Evolutionary conservation across 306 rosid genomes (phyloP), one percentile per base, ranked within the genome.

Genomic region (Malus sylvestris): DNA sequence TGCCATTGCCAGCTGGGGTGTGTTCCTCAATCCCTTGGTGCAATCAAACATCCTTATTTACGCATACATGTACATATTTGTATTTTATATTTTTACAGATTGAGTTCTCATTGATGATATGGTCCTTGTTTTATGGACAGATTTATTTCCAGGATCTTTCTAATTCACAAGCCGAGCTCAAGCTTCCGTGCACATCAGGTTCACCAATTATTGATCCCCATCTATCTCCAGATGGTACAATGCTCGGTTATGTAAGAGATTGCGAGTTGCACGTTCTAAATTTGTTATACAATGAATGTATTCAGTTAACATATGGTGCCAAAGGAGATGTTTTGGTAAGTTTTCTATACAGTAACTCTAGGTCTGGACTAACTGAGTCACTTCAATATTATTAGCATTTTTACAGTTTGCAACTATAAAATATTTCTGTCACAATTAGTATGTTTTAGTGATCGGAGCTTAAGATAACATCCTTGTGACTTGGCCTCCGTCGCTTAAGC

Each of bases 1-100:
- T 91, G 83, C 97, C 97, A 20, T 89, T 92, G 88, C 99, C 99
- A 68, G 87, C 89, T 33, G 99, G 99, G 97, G 99, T 95, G 76
- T 65, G 97, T 86, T 81, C 68, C 79, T 59, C 49, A 55, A 76
- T 65, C 80, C 40, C 79, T 33, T 51, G 22, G 66, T 68, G 6
- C 52, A 40, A 30, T 73, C 13, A 66, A 46, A 77, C 33, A 16
- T 27, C 62, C 67, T 10, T 35, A 30, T 22, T 35, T 40, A 18
- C 38, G 6, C 10, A 44, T 58, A 8, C 64, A 25, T 35, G 44
- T 51, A 30, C 22, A n/a, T 45, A 64, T 64, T 75, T 64, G n/a
- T n/a, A 25, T 18, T 46, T 44, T 46, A 59, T 38, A 29, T 14
- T 7, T 72, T 53, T 67, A n/a, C 65, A 29, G 29, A 38, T 6